Conservation (phyloP, 2,329 filamentous ascomycete species). For the Colletotrichum trifolii region DNA sequence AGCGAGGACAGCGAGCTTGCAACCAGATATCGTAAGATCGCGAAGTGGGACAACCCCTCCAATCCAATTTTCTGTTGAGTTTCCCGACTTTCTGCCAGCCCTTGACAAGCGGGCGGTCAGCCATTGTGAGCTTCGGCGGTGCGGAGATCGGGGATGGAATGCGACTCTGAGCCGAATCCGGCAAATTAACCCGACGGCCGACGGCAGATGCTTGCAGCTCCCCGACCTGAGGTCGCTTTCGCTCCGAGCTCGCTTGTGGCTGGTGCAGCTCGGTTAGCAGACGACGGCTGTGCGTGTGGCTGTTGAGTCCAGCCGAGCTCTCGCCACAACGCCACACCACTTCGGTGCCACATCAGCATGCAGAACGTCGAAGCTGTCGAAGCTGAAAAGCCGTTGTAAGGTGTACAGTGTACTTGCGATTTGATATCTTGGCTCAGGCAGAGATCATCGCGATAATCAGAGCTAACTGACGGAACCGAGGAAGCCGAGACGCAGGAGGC, state of each 20-base stretch:
- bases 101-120: constrained; percentile 30
- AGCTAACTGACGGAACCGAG: constrained; percentile 6
- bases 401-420: neutral
- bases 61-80: constrained; percentile 36
- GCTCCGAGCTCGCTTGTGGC: neutral
- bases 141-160: constrained; percentile 12
- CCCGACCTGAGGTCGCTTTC: constrained; percentile 10
- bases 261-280: neutral
- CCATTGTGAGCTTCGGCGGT: constrained; percentile 14
- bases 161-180: constrained; percentile 10
- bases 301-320: neutral
- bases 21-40: constrained; percentile 34
- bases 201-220: neutral
- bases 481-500: constrained; percentile 7
- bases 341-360: neutral
- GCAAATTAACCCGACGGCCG: constrained; percentile 29
- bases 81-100: constrained; percentile 30
- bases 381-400: neutral
- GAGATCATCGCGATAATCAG: constrained; percentile 21
- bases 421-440: neutral
- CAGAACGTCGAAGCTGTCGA: no score
- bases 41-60: constrained; percentile 32
- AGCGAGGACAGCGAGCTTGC: constrained; percentile 5
- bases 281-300: constrained; percentile 1
- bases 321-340: constrained; percentile 7